These are phyloP conservation scores for Syzygium syzygioides DNA, from an alignment of 441 rosid species.

Conservation along the genomic window DNA sequence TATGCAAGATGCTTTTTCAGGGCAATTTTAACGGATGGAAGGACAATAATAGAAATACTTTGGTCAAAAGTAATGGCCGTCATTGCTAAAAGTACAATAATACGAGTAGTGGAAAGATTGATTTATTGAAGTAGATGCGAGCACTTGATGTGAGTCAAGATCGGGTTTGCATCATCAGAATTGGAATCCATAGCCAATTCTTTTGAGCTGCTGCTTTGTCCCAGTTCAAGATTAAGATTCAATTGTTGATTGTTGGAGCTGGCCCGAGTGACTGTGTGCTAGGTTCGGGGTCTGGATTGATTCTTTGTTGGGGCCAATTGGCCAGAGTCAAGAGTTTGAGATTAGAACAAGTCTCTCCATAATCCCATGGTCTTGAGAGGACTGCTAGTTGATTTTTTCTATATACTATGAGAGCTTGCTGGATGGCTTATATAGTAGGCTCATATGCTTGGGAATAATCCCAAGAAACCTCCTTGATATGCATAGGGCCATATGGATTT, in stretches of 20 bases:
- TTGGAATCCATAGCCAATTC: background rate
- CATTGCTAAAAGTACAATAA: background rate
- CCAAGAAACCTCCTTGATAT: background rate
- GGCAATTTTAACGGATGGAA: background rate
- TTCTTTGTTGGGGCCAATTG: background rate
- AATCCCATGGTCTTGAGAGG: background rate
- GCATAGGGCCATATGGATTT: background rate
- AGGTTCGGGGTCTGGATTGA: background rate
- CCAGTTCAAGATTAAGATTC: accelerated
- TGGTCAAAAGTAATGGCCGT: background rate
- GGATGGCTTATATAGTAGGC: background rate
- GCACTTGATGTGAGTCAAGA: background rate
- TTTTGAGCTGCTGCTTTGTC: background rate
- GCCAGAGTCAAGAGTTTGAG: background rate
- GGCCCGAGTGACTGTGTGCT: accelerated
- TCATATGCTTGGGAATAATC: background rate
- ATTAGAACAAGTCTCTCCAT: background rate
- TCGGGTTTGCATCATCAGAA: background rate
- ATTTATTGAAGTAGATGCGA: accelerated
- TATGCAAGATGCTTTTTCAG: background rate
- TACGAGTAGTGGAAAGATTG: background rate
- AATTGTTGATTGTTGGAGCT: background rate
- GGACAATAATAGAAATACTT: background rate
- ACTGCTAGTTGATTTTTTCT: background rate
- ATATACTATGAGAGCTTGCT: background rate